Base-by-base conservation (phyloP, 768 basidiomycete species). In the Suillus fuscotomentosus region DNA sequence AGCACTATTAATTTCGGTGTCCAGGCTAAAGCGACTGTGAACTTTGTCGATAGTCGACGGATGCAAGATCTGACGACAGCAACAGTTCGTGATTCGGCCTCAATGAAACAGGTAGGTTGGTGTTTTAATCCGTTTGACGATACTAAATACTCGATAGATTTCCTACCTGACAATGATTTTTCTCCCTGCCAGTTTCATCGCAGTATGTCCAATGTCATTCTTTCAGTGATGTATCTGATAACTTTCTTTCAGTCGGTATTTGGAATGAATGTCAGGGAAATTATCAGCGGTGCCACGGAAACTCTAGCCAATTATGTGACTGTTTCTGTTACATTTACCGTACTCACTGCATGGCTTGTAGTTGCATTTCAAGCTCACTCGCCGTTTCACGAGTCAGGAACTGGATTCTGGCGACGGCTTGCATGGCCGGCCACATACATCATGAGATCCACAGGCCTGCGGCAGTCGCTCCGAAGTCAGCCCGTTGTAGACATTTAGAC, bases 101-200 rank as follows among this genome's bases (percentile, higher is more conserved):
- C 66, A 6, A 66, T 66, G 66, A 69, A 77, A 54, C 73, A 68
- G 68, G 72, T 71, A 36, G 17, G 67, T 48, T n/a, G 14, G 7
- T 22, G 31, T 27, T 31, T 2, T 45, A 54, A 42, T 43, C 34
- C 50, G 39, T n/a, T 34, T 31, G 24, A 11, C 22, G 27, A 42
- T 5, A 36, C 50, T 71, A 11, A 73, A 13, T 20, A 11, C 17
- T 39, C 34, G 9, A 63, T 81, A 86, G 70, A 79, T 88, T 36
- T 76, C 82, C 0, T 86, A 85, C 62, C 71, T 88, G 5, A 82
- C 86, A 0, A 84, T 85, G 83, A 63, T 84, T 38, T 88, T 86
- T 71, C 77, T 88, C 22, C 86, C 87, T 2, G 81, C 83, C 11
- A 76, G 80, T 11, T 85, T 84, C 41, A 13, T 76, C 1, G 61